Base-by-base conservation (phyloP, 164 flowering plant species). In the Vitis labrusca region DNA sequence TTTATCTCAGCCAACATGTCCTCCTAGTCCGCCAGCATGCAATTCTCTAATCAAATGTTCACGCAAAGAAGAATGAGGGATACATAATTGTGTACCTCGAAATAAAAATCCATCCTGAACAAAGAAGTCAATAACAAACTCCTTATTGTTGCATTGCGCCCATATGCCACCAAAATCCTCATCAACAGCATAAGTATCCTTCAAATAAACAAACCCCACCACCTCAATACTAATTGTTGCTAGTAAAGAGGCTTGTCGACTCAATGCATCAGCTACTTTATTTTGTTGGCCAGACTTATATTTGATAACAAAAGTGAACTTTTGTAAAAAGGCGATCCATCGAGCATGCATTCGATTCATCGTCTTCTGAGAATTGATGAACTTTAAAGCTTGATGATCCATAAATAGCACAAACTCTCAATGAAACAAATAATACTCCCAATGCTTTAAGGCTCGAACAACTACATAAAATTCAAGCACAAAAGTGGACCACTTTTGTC, bases 321-420 rank as follows among this genome's bases (percentile, higher is more conserved):
- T 11, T 12, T 67, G 63, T 16, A 73, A 15, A 5, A 5, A 68
- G 8, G 48, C 8, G 3, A 29, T 14, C 74, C 74, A 72, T 13
- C 50, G 4, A 1, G 69, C 65, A 50, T 69, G 69, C 69, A 56
- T 50, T 8, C 2, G 19, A 48, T 58, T 44, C 0, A 65, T 5
- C 1, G 15, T 50, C 1, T 58, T 65, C 15, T 65, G 30, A 4
- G 27, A 65, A 15, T 72, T 59, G 13, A 66, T 3, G 5, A 7
- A 58, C 50, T 72, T 72, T 60, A 59, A 56, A 14, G 69, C 50
- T n/a, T 66, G 49, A 16, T 72, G 65, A n/a, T 72, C 65, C 9
- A n/a, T 14, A 29, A 19, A 62, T 1, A 73, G 44, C 1, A 73
- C 59, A 47, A 73, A 73, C n/a, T 73, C 71, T 47, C 27, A 7